A percentile compares a stretch with the other conserved stretches of the same genome.
phyloP scores from a whole-genome alignment of 345 rosid genomes.

The Syzygium aqueum region DNA sequence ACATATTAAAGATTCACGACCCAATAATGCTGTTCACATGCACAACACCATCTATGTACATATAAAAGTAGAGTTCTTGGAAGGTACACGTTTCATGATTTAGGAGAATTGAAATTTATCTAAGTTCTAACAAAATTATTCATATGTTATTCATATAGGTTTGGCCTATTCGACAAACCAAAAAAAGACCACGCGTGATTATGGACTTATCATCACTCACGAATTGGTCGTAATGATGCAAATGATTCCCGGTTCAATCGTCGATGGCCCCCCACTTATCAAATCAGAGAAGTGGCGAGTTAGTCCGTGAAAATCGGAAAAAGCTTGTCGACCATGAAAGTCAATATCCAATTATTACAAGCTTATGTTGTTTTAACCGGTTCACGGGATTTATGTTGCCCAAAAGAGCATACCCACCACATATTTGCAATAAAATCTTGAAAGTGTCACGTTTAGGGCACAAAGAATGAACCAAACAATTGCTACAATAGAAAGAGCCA shows the following conservation, averaged over 20 bases:
- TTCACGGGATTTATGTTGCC: not conserved
- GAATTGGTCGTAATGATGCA: not conserved
- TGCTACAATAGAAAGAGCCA: not conserved
- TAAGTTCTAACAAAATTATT: not conserved
- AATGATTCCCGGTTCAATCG: not conserved
- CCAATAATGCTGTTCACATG: conserved; percentile 1
- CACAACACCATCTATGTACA: not conserved
- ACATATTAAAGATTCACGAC: not conserved
- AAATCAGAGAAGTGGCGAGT: not conserved
- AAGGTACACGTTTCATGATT: not conserved
- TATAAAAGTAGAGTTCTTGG: not conserved
- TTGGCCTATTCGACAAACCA: not conserved
- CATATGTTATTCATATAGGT: not conserved
- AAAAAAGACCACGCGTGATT: not conserved
- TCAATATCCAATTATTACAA: not conserved
- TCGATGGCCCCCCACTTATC: not conserved
- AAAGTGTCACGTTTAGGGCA: not conserved
- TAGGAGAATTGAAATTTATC: not conserved
- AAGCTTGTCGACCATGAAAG: not conserved
- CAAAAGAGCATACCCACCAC: not conserved
- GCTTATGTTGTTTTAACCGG: not conserved
- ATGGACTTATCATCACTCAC: not conserved
- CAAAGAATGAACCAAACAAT: not conserved
- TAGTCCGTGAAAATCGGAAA: not conserved
- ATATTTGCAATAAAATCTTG: not conserved